Percentiles rank a stretch among this genome's conserved stretches.
Conservation (phyloP, 2,329 filamentous ascomycete genomes). For the Thelonectria blattea region DNA sequence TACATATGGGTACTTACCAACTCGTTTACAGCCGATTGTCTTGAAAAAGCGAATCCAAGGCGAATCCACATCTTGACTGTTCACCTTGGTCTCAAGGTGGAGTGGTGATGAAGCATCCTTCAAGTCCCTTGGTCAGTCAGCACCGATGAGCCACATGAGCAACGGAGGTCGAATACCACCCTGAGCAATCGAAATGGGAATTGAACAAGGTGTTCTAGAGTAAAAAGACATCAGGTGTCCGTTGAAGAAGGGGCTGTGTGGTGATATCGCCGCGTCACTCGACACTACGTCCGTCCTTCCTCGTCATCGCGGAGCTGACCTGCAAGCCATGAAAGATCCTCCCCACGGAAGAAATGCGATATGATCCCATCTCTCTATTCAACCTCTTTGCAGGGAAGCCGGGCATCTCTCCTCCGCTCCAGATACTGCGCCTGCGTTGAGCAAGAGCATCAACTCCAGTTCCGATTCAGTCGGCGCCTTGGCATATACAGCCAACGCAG, state of each 20-base stretch:
- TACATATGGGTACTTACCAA: neutral
- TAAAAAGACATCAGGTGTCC: neutral
- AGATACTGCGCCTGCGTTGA: no score
- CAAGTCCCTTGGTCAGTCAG: neutral
- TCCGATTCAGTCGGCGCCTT: no score
- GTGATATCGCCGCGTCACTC: neutral
- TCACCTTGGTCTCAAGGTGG: neutral
- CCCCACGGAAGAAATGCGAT: no score
- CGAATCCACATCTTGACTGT: no score
- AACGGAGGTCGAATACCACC: neutral
- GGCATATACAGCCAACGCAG: no score
- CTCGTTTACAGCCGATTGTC: neutral
- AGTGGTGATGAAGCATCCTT: neutral
- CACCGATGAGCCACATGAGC: neutral
- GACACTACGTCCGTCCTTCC: neutral
- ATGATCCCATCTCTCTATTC: no score
- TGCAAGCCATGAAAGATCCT: no score
- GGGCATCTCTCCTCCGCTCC: no score
- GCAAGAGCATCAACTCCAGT: no score
- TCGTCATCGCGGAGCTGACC: neutral
- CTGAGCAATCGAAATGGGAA: neutral
- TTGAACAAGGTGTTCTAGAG: neutral
- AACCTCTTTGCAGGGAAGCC: no score
- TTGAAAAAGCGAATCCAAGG: neutral
- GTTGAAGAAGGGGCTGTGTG: neutral